phyloP scores from a whole-genome alignment of 352 stramenopile genomes.

The Pythium phragmitis region DNA sequence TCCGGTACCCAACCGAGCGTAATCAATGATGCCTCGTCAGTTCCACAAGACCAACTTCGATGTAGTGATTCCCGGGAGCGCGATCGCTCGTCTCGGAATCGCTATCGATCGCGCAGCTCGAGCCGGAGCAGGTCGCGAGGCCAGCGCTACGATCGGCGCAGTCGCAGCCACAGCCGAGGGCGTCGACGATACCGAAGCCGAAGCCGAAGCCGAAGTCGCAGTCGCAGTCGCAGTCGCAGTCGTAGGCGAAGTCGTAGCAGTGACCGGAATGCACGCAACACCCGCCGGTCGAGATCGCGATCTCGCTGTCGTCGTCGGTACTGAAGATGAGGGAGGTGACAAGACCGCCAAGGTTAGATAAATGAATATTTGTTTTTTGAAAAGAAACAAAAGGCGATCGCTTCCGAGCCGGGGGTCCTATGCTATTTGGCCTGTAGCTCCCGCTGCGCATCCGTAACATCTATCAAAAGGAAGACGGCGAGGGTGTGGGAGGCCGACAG shows the following conservation, averaged over 20 bases:
- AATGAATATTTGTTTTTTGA: conserved; percentile 14
- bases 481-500: neutral
- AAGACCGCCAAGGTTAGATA: conserved; percentile 3
- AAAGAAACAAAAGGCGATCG: conserved; percentile 8
- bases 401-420: conserved; percentile 13
- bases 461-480: conserved; percentile 26
- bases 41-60: neutral
- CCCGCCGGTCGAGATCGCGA: conserved; percentile 20
- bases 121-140: conserved; percentile 1
- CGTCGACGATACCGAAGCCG: conserved; percentile 28
- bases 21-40: neutral
- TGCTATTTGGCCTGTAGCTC: conserved; percentile 15
- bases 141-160: conserved; percentile 7
- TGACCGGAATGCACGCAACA: conserved; percentile 4
- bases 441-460: conserved; percentile 21
- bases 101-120: neutral
- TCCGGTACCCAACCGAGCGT: neutral
- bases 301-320: conserved; percentile 28
- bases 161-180: conserved; percentile 16
- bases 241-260: conserved; percentile 18
- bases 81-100: neutral
- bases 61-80: neutral
- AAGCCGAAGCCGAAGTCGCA: conserved; percentile 6
- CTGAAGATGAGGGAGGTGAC: neutral
- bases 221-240: conserved; percentile 23